A percentile compares a stretch with the other conserved stretches of the same genome.
phyloP scores from a whole-genome alignment of 768 basidiomycete species.

The Mycena filopes region DNA sequence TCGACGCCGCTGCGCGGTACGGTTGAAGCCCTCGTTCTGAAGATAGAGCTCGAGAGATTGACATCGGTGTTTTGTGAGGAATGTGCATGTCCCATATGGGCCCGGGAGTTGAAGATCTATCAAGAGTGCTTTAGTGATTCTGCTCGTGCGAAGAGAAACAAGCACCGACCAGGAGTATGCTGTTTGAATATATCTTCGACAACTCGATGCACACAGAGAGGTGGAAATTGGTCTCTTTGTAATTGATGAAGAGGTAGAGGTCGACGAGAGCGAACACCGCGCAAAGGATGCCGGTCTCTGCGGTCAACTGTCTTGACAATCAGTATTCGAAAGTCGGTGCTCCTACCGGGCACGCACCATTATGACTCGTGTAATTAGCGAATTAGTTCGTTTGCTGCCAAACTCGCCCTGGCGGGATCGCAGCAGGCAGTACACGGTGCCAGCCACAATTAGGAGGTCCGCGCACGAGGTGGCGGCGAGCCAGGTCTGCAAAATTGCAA shows the following conservation, averaged over 20 bases:
- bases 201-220: conserved; percentile 16
- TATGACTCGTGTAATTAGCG: conserved; percentile 5
- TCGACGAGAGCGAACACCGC: conserved; percentile 21
- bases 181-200: conserved; percentile 28
- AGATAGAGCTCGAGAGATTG: not conserved
- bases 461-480: conserved; percentile 12
- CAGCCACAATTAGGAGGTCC: conserved; percentile 16
- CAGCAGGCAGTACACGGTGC: conserved; percentile 8
- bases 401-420: not conserved
- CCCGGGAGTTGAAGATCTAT: conserved; percentile 21
- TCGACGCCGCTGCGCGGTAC: too few species aligned
- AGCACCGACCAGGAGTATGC: conserved; percentile 12
- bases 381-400: not conserved
- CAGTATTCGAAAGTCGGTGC: not conserved
- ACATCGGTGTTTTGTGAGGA: not conserved
- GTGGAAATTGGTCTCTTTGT: conserved; percentile 21
- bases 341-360: not conserved
- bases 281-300: conserved; percentile 29
- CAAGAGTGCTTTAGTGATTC: not conserved
- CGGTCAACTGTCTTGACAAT: not conserved
- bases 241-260: conserved; percentile 22
- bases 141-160: too few species aligned
- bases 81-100: conserved; percentile 11
- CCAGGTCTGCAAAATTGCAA: conserved; percentile 2
- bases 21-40: not conserved